These are phyloP conservation scores for Ambrosia hybrid DNA, from an alignment of 140 eudicot species.

Conservation along the genomic window DNA sequence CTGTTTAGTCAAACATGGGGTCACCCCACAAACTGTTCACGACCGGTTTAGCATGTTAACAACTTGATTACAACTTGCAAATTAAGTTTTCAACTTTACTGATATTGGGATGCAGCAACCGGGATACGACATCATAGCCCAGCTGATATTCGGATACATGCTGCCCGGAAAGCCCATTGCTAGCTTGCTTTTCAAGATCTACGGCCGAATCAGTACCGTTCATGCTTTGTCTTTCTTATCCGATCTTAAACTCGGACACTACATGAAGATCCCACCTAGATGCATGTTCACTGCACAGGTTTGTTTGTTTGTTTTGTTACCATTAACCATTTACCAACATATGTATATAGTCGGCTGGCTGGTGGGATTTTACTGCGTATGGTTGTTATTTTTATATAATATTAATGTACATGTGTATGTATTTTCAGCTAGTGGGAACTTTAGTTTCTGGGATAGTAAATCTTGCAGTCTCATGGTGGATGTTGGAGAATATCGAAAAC, in stretches of 20 bases:
- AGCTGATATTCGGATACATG: conserved; percentile 78
- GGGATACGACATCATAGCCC: conserved; percentile 93
- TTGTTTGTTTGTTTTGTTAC: conserved; percentile 18
- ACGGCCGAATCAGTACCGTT: conserved; percentile 85
- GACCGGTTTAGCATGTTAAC: no score
- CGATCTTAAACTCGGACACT: conserved; percentile 92
- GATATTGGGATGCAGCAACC: conserved; percentile 64
- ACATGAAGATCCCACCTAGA: conserved; percentile 95
- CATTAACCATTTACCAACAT: not conserved
- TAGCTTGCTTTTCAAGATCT: conserved; percentile 85
- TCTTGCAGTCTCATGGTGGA: conserved; percentile 93
- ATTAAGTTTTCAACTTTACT: not conserved
- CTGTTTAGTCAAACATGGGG: no score
- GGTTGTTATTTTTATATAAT: no score
- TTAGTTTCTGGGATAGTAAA: conserved; percentile 74
- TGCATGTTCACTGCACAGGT: conserved; percentile 94
- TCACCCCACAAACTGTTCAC: no score
- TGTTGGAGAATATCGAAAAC: conserved; percentile 78
- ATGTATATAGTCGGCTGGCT: conserved; percentile 48
- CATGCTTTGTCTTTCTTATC: conserved; percentile 84
- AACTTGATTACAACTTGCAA: no score
- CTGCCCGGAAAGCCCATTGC: conserved; percentile 93
- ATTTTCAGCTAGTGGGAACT: conserved; percentile 48
- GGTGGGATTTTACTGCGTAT: no score
- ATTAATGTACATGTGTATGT: no score